A percentile compares a stretch with the other conserved stretches of the same genome.
phyloP scores from a whole-genome alignment of 179 eudicot genomes.

The Nepenthes alata region DNA sequence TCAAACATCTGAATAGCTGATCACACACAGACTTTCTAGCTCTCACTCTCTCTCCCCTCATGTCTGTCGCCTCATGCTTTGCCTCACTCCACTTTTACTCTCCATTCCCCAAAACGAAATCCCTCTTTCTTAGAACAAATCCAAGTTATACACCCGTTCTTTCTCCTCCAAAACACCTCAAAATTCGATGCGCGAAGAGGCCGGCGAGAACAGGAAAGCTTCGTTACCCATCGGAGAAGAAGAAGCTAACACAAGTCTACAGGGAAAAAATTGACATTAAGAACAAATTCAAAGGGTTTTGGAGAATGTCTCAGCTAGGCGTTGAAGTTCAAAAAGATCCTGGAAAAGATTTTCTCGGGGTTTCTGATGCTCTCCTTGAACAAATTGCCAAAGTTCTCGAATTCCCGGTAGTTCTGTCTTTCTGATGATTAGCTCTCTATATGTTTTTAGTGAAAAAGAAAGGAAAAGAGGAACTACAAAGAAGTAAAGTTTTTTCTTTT shows the following conservation, averaged over 20 bases:
- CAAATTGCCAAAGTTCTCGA: slow-evolving; percentile 86
- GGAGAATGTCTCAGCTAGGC: slow-evolving; percentile 66
- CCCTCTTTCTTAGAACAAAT: too few relatives aligned
- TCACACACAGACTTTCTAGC: too few relatives aligned
- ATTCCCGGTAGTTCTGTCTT: slow-evolving; percentile 54
- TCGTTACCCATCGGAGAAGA: slow-evolving; percentile 95
- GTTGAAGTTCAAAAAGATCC: slow-evolving; percentile 67
- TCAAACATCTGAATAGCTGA: too few relatives aligned
- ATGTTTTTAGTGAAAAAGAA: too few relatives aligned
- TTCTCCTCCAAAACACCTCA: background rate
- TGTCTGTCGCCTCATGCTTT: too few relatives aligned
- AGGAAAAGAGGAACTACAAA: too few relatives aligned
- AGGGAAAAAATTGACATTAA: slow-evolving; percentile 25
- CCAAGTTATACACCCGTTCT: too few relatives aligned
- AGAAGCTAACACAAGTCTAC: slow-evolving; percentile 35
- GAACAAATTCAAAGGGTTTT: slow-evolving; percentile 46
- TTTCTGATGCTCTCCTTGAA: slow-evolving; percentile 54
- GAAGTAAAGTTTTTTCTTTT: too few relatives aligned
- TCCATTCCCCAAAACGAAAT: too few relatives aligned
- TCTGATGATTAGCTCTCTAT: too few relatives aligned
- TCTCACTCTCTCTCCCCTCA: too few relatives aligned
- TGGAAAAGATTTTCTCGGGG: slow-evolving; percentile 77
- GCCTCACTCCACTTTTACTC: too few relatives aligned
- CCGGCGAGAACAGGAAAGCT: slow-evolving; percentile 57
- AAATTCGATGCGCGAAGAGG: slow-evolving; percentile 48